Percentiles rank a stretch among this genome's conserved stretches.
Evolutionary conservation across 1,284 basidiomycete genomes (phyloP).

Genomic region (Peniophora sp.): DNA sequence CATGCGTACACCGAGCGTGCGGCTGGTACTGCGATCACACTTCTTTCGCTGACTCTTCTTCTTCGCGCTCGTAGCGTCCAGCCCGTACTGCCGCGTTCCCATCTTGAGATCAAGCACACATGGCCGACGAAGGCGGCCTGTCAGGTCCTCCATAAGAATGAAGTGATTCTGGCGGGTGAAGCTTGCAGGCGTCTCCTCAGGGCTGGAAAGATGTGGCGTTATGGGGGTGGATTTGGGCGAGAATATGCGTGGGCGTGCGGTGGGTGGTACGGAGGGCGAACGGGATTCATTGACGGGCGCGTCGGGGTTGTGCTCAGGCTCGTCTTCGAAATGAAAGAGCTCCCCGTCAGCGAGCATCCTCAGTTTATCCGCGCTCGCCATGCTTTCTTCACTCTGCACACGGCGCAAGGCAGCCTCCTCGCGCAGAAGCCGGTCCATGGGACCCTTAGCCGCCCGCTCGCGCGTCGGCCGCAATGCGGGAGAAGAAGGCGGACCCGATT

Average conservation of each 20-base stretch:
- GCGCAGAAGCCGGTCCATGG: conserved; percentile 29
- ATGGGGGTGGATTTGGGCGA: neutral
- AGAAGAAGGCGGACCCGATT: conserved; percentile 24
- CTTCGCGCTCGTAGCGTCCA: conserved; percentile 88
- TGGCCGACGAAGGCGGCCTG: conserved; percentile 86
- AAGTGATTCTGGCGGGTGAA: conserved; percentile 92
- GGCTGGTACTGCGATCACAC: conserved; percentile 92
- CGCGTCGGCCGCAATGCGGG: conserved; percentile 17
- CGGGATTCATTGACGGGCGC: neutral
- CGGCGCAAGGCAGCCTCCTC: conserved; percentile 41
- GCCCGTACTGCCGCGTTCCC: conserved; percentile 97
- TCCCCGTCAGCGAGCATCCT: conserved; percentile 18
- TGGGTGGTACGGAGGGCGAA: neutral
- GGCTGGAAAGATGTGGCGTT: conserved; percentile 13
- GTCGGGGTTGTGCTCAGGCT: conserved; percentile 9
- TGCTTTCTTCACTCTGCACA: conserved; percentile 52
- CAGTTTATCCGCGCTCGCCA: conserved; percentile 27
- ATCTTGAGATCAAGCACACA: conserved; percentile 99
- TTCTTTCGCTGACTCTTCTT: conserved; percentile 98
- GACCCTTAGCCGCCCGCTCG: conserved; percentile 24
- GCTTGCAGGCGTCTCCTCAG: conserved; percentile 15
- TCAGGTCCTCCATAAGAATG: conserved; percentile 98
- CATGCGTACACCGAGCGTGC: conserved; percentile 84
- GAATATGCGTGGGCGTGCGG: neutral
- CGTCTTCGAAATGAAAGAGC: conserved; percentile 44